These are phyloP conservation scores for Pelargonium citronellum DNA, from an alignment of 441 rosid genomes.

Conservation along the genomic window DNA sequence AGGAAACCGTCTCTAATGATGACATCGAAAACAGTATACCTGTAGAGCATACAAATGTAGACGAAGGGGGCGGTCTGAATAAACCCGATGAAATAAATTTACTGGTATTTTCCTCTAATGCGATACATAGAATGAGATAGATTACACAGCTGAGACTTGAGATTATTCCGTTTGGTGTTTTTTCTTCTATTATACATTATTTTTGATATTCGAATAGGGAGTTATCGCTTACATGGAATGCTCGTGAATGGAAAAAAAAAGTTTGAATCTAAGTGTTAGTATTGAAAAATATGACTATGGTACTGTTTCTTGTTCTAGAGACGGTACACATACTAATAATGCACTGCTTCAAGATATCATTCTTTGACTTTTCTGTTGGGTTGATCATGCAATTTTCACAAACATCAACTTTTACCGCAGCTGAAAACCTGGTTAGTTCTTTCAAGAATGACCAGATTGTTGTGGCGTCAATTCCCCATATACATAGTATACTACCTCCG, in stretches of 20 bases:
- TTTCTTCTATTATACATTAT: not conserved
- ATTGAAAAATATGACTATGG: too few species aligned
- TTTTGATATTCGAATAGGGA: not conserved
- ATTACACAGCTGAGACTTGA: not conserved
- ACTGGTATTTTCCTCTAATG: conserved; percentile 39
- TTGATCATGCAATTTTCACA: too few species aligned
- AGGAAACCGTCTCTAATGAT: conserved; percentile 21
- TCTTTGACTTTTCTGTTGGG: too few species aligned
- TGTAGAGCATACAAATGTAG: conserved; percentile 24
- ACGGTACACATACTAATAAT: too few species aligned
- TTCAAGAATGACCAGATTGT: too few species aligned
- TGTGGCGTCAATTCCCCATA: too few species aligned
- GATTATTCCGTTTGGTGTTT: conserved; percentile 3
- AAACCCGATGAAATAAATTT: conserved; percentile 43
- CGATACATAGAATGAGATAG: conserved; percentile 4
- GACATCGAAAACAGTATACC: conserved; percentile 18
- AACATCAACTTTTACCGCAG: too few species aligned
- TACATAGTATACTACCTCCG: too few species aligned
- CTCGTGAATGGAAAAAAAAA: not conserved
- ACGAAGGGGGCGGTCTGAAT: conserved; percentile 22
- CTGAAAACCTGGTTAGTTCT: too few species aligned
- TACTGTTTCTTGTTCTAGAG: not conserved
- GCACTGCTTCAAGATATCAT: too few species aligned
- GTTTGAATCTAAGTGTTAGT: not conserved
- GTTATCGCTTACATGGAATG: not conserved